Conservation (phyloP, 257 asterid genomes). For the Parsonsia alboflavescens region DNA sequence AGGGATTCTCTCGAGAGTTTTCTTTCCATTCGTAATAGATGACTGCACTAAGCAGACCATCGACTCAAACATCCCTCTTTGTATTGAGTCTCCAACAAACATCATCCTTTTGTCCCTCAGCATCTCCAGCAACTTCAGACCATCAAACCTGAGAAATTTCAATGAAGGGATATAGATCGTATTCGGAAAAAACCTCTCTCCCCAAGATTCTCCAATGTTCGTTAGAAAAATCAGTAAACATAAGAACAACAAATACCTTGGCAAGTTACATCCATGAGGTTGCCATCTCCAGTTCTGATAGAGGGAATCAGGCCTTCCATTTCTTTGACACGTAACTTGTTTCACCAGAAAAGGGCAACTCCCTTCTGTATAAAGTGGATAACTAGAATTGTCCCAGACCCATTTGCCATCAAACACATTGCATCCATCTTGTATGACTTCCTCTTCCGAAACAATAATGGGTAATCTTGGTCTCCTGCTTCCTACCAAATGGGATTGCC, state of each 20-base stretch:
- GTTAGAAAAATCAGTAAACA: not conserved
- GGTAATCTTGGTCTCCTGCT: conserved; percentile 32
- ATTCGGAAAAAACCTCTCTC: no score
- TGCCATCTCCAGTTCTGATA: conserved; percentile 96
- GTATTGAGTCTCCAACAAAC: conserved; percentile 90
- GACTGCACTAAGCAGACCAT: conserved; percentile 79
- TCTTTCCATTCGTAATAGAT: conserved; percentile 44
- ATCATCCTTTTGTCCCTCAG: conserved; percentile 73
- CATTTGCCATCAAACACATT: conserved; percentile 72
- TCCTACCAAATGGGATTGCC: conserved; percentile 24
- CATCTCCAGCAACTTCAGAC: conserved; percentile 66
- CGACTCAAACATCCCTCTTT: conserved; percentile 92
- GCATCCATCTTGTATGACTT: conserved; percentile 60
- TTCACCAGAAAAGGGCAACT: conserved; percentile 67
- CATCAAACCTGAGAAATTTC: conserved; percentile 53
- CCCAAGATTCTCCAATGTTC: no score
- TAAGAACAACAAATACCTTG: conserved; percentile 41
- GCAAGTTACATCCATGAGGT: conserved; percentile 68
- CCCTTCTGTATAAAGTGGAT: conserved; percentile 69
- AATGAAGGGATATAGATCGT: no score
- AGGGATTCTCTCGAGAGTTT: conserved; percentile 57
- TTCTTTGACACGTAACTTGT: conserved; percentile 70
- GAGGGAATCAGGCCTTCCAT: conserved; percentile 74
- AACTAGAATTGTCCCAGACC: conserved; percentile 57
- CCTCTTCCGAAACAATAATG: conserved; percentile 51